phyloP scores from a whole-genome alignment of 2,329 filamentous ascomycete species.

The Beauveria asiatica region DNA sequence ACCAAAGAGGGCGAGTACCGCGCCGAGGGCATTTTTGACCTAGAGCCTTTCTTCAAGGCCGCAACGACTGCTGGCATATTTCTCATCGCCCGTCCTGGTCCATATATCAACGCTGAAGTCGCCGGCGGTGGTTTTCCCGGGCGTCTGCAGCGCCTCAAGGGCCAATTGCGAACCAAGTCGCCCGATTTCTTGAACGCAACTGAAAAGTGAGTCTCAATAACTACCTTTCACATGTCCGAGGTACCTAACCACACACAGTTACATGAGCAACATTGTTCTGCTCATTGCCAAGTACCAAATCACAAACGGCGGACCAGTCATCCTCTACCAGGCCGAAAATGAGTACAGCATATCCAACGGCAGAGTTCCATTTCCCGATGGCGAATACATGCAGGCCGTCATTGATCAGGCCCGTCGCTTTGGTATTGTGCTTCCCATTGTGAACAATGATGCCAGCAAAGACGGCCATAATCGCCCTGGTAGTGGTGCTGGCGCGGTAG shows the following conservation, averaged over 20 bases:
- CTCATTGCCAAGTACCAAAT: slow-evolving; percentile 62
- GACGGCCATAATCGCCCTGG: slow-evolving; percentile 15
- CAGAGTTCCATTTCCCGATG: slow-evolving; percentile 47
- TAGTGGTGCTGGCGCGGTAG: slow-evolving; percentile 18
- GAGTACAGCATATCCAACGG: slow-evolving; percentile 38
- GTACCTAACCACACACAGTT: slow-evolving; percentile 26
- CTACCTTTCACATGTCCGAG: background rate
- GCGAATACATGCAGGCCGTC: slow-evolving; percentile 57
- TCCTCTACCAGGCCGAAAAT: slow-evolving; percentile 65
- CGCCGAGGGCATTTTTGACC: slow-evolving; percentile 58
- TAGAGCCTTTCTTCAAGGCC: slow-evolving; percentile 63
- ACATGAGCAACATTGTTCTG: slow-evolving; percentile 46
- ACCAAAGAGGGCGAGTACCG: slow-evolving; percentile 57
- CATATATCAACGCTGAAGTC: slow-evolving; percentile 63
- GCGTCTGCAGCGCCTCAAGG: slow-evolving; percentile 57
- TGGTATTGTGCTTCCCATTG: slow-evolving; percentile 60
- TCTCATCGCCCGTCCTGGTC: slow-evolving; percentile 56
- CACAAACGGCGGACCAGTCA: slow-evolving; percentile 64
- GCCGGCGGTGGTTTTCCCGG: slow-evolving; percentile 64
- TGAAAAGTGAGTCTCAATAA: slow-evolving; percentile 35
- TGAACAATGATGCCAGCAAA: slow-evolving; percentile 57
- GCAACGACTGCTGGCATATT: slow-evolving; percentile 60
- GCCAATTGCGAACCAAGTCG: slow-evolving; percentile 47
- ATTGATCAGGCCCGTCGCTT: slow-evolving; percentile 53
- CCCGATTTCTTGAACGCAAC: slow-evolving; percentile 52